phyloP scores from a whole-genome alignment of 2,329 filamentous ascomycete genomes.

The Cytospora schulzeri region DNA sequence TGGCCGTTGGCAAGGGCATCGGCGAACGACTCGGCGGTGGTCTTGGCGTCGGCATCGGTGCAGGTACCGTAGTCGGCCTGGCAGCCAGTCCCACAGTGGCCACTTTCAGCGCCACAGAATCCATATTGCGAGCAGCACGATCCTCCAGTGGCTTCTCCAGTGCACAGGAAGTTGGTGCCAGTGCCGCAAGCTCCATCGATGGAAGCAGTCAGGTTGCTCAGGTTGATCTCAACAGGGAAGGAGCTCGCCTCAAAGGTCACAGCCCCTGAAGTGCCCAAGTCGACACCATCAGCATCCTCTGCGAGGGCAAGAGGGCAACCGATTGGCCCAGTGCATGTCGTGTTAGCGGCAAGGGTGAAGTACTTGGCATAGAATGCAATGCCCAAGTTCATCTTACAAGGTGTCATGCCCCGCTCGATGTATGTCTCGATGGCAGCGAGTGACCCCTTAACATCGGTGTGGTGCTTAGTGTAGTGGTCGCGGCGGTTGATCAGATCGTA shows the following conservation, averaged over 20 bases:
- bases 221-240: constrained; percentile 25
- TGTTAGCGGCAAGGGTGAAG: constrained; percentile 54
- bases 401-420: constrained; percentile 53
- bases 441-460: constrained; percentile 62
- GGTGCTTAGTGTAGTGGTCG: constrained; percentile 64
- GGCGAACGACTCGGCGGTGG: constrained; percentile 40
- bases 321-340: constrained; percentile 46
- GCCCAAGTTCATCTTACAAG: constrained; percentile 61
- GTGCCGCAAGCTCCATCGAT: constrained; percentile 30
- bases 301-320: constrained; percentile 58
- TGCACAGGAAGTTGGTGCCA: constrained; percentile 29
- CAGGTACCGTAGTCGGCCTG: constrained; percentile 31
- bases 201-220: constrained; percentile 27
- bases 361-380: constrained; percentile 70
- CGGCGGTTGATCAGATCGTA: constrained; percentile 74
- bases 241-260: constrained; percentile 43
- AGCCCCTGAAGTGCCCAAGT: constrained; percentile 58
- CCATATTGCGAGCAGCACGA: constrained; percentile 27
- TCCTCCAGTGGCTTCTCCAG: constrained; percentile 11
- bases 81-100: constrained; percentile 31
- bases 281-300: constrained; percentile 60
- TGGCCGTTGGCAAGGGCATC: constrained; percentile 44
- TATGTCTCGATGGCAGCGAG: constrained; percentile 60
- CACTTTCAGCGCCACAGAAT: constrained; percentile 27
- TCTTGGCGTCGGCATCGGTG: constrained; percentile 15